Conservation (phyloP, 805 yeast species). For the Candida ipomoeae region DNA sequence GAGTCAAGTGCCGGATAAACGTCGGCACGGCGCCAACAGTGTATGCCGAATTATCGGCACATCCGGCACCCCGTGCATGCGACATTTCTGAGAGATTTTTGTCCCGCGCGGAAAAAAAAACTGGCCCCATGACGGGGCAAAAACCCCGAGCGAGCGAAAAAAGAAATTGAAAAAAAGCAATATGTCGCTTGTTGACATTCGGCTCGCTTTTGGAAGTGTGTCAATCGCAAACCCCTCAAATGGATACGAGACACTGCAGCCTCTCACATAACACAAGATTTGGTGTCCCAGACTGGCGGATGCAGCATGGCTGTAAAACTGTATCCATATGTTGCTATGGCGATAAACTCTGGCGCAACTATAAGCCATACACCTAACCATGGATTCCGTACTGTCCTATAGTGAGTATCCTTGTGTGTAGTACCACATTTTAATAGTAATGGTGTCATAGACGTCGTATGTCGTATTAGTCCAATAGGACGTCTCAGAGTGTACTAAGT, state of each 20-base stretch:
- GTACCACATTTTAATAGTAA: too few relatives aligned
- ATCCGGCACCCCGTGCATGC: conserved; percentile 6
- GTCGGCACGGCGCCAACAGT: neutral
- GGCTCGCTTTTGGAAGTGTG: conserved; percentile 5
- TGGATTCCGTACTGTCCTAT: too few relatives aligned
- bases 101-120: neutral
- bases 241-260: conserved; percentile 3
- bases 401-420: too few relatives aligned
- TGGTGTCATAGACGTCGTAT: too few relatives aligned
- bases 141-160: neutral
- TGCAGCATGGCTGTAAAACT: neutral
- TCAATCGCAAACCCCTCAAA: conserved; percentile 3
- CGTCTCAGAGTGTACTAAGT: too few relatives aligned
- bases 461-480: too few relatives aligned
- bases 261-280: neutral
- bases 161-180: neutral
- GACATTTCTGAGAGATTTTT: conserved; percentile 16
- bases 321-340: too few relatives aligned
- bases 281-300: neutral
- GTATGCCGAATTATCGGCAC: conserved; percentile 6
- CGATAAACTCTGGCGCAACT: neutral
- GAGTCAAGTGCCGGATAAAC: neutral
- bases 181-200: conserved; percentile 3
- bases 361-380: too few relatives aligned
- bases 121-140: neutral